Evolutionary conservation across 23 red algal species (phyloP), one percentile per base, ranked within the genome.

Genomic region (Gracilaria domingensis): DNA sequence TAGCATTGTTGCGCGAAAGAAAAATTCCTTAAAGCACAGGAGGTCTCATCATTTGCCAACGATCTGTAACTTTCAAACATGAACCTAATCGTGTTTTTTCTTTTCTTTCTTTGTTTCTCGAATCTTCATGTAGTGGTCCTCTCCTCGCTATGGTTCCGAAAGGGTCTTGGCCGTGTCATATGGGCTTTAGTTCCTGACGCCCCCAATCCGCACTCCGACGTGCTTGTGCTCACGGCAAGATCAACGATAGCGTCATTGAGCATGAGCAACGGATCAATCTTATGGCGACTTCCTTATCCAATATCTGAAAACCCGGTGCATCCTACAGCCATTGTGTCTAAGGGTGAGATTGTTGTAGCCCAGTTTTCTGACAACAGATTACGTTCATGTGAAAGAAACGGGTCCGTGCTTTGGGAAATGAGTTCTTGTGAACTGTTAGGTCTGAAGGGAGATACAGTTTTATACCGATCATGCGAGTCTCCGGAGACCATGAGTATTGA

Each of bases 231-330:
- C 20, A 71, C 82, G 39, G 38, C 59, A n/a, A 36, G 23, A 44
- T 57, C 61, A 16, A 73, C 44, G 11, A 49, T 86, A 25, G 82
- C 82, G 25, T 57, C 45, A 4, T 57, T 86, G 28, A 49, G 61
- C 39, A 55, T 67, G 8, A 26, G 39, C 6, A n/a, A 69, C 32
- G 61, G 82, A 36, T 69, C 82, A 4, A 73, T 86, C 29, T 14
- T 35, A 8, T 86, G 82, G 82, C 37, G 82, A 35, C 35, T 48
- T 86, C 61, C 82, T 6, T 23, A 57, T 71, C 82, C 82, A 51
- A 67, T 54, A 25, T 72, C 59, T 4, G 4, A 8, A 26, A 39
- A 57, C n/a, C n/a, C 36, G 4, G 21, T 71, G 6, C 37, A 39
- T 18, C 65, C 82, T 2, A 38, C 61, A 6, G 82, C 59, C 21